Percentiles rank a stretch among this genome's conserved stretches.
Evolutionary conservation across 2,329 filamentous ascomycete species (phyloP).

Genomic region (Gaeumannomyces tritici): DNA sequence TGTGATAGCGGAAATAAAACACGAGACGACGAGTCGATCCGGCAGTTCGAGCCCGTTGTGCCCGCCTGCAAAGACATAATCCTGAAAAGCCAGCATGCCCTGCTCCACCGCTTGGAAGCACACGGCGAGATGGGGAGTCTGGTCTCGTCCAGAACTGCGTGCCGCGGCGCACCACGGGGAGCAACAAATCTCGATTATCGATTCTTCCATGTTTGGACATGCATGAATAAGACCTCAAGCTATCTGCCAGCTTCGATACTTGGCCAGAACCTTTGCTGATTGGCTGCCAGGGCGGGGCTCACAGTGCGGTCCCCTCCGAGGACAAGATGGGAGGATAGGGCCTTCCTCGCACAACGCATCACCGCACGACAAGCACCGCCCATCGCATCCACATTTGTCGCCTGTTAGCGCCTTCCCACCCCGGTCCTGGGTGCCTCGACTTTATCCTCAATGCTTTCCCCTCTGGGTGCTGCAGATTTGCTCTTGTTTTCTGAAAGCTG

Average conservation of each 20-base stretch:
- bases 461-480: background rate
- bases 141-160: background rate
- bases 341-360: too few species aligned
- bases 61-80: background rate
- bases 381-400: background rate
- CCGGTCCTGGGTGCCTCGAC: background rate
- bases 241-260: too few species aligned
- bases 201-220: too few species aligned
- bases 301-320: background rate
- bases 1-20: background rate
- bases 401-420: background rate
- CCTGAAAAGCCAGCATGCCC: background rate
- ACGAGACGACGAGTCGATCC: background rate
- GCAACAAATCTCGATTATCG: too few species aligned
- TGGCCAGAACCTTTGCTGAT: too few species aligned
- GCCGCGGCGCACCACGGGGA: background rate
- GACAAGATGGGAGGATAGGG: too few species aligned
- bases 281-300: too few species aligned
- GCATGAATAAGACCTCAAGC: too few species aligned
- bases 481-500: too few species aligned
- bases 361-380: background rate
- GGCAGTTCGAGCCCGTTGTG: background rate
- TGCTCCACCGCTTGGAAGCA: too few species aligned
- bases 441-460: background rate
- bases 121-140: too few species aligned